Base-by-base conservation (phyloP, 2,329 filamentous ascomycete species). In the Aureobasidium vineae region DNA sequence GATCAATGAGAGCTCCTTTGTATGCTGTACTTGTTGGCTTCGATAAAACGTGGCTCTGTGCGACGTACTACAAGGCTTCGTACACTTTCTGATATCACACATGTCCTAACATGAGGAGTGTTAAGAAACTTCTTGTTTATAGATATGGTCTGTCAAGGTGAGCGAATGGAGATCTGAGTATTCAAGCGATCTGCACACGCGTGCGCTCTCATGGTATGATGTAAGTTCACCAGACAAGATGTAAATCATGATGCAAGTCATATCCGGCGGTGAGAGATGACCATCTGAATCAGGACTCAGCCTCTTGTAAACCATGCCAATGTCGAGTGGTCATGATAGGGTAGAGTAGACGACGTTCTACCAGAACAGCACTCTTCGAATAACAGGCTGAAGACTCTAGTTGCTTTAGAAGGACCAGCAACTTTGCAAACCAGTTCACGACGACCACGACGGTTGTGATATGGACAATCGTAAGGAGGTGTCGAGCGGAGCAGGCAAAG, bases 1-100 rank as follows among this genome's bases (percentile, higher is more conserved):
- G 38, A 45, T 45, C 47, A 64, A 43, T 53, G 54, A 59, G 54
- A 59, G 28, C 11, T 54, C 38, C 31, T 60, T n/a, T 16, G 23
- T 28, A 63, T 61, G 43, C 31, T 61, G 43, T 50, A 40, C 23
- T 49, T 13, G 26, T 5, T 38, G 21, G 31, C 8, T 23, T 38
- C 11, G 28, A 23, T 11, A n/a, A 50, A 61, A 49, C 59, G 31
- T 47, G 45, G 33, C 43, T 23, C n/a, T 40, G 45, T 52, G 54
- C 43, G 40, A 45, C 26, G 26, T 41, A 23, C 15, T n/a, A 26
- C 26, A 26, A 56, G 23, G 26, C 38, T 59, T 45, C 26, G 4
- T 26, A 40, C 40, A 31, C 23, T 43, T n/a, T 4, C 8, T 13
- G 2, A 33, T 57, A 28, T 23, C 40, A 36, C 8, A 36, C 33